These are phyloP conservation scores for Bipolaris zeicola DNA, from an alignment of 2,329 filamentous ascomycete genomes.

Conservation along the genomic window DNA sequence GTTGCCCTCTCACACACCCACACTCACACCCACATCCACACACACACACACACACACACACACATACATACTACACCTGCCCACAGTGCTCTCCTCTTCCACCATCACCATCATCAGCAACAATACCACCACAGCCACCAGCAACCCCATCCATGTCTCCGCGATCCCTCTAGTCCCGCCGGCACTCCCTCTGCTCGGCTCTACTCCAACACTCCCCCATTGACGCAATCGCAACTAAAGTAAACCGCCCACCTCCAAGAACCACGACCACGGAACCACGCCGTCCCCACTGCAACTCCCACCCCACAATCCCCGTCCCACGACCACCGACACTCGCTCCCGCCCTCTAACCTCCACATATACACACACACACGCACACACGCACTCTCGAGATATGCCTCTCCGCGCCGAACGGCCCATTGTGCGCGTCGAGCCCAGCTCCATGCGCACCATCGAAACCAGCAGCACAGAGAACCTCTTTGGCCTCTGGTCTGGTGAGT, in stretches of 20 bases:
- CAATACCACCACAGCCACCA: neutral
- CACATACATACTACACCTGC: slow-evolving; percentile 4
- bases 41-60: neutral
- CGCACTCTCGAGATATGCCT: slow-evolving; percentile 67
- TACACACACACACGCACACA: neutral
- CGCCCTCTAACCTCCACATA: neutral
- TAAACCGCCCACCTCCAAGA: slow-evolving; percentile 11
- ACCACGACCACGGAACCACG: slow-evolving; percentile 20
- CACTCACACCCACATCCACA: neutral
- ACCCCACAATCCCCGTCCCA: neutral
- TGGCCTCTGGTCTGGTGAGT: slow-evolving; percentile 95
- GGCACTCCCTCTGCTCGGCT: slow-evolving; percentile 28
- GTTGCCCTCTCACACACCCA: slow-evolving; percentile 4
- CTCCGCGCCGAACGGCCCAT: slow-evolving; percentile 82
- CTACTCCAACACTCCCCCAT: slow-evolving; percentile 15
- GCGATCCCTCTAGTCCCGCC: slow-evolving; percentile 27
- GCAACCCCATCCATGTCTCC: slow-evolving; percentile 23
- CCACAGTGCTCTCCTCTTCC: neutral
- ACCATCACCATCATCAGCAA: neutral
- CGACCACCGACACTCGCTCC: slow-evolving; percentile 2
- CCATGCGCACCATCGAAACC: slow-evolving; percentile 94
- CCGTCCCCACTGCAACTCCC: slow-evolving; percentile 4
- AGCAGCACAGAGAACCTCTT: slow-evolving; percentile 90
- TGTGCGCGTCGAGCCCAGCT: slow-evolving; percentile 86
- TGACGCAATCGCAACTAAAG: slow-evolving; percentile 26